Base-by-base conservation (phyloP, 768 basidiomycete species). In the Phanerochaete carnosa region DNA sequence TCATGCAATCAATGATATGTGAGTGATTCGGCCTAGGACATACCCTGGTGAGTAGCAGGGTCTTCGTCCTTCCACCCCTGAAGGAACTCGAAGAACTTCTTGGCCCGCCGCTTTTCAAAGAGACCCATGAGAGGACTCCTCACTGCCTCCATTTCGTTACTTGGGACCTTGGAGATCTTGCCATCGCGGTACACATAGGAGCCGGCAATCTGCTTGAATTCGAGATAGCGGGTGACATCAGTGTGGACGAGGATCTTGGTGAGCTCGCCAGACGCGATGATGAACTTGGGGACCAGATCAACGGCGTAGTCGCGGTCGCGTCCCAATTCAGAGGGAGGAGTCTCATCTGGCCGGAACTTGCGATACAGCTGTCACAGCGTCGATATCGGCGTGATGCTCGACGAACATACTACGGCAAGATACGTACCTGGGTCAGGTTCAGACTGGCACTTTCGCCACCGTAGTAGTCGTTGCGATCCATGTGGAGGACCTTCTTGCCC, bases 161-260 rank as follows among this genome's bases (percentile, higher is more conserved):
- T 90, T 32, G 97, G 97, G 11, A 99, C 97, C 76, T 99, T 99
- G 62, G 92, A 94, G 76, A 99, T 97, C 77, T 76, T 91, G 54
- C 95, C 94, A 74, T 98, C 96, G 57, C 96, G 89, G 74, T 95
- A 98, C 61, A 99, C 97, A 76, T 90, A 99, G 72, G 92, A 95
- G 57, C 96, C 97, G 0, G 97, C 94, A 76, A 99, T 98, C 79
- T 98, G 96, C 81, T 98, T 99, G 83, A 99, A 99, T 73, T 98
- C 97, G 70, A 99, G 89, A 77, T 99, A 99, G 62, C 95, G 89
- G 45, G 92, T 95, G 63, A 99, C 97, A 72, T 99, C 95, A 65
- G 97, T 98, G 80, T 98, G 95, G 45, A 99, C 95, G 64, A 99
- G 89, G 76, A 99, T 98, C 76, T 89, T 90, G 56, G 95, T 97